Percentiles rank a stretch among this genome's conserved stretches.
Evolutionary conservation across 1,284 basidiomycete genomes (phyloP).

Genomic region (Butyriboletus regius): DNA sequence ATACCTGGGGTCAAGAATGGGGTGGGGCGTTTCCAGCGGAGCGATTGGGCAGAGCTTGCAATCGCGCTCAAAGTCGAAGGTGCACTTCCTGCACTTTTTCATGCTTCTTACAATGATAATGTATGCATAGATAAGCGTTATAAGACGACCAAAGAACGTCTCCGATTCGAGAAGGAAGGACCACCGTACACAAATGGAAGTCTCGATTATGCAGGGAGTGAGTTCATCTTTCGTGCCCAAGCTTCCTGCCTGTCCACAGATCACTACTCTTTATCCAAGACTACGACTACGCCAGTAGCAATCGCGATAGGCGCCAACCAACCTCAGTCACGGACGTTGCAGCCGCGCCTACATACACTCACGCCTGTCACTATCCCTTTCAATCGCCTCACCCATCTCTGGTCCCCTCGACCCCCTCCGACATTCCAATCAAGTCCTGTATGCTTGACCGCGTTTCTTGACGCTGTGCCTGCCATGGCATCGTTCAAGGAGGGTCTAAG

Average conservation of each 20-base stretch:
- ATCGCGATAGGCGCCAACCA: too few relatives aligned
- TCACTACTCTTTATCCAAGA: slow-evolving; percentile 55
- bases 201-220: slow-evolving; percentile 64
- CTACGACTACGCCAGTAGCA: too few relatives aligned
- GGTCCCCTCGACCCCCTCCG: slow-evolving; percentile 13
- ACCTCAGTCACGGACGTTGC: background rate
- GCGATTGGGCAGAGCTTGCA: slow-evolving; percentile 63
- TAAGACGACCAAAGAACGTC: slow-evolving; percentile 67
- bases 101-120: background rate
- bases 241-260: slow-evolving; percentile 43
- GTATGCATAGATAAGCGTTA: slow-evolving; percentile 55
- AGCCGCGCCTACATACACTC: slow-evolving; percentile 1
- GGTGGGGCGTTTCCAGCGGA: slow-evolving; percentile 60
- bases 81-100: slow-evolving; percentile 15
- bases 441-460: slow-evolving; percentile 26
- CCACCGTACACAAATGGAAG: slow-evolving; percentile 66
- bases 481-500: slow-evolving; percentile 38
- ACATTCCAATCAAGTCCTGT: background rate
- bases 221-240: slow-evolving; percentile 47
- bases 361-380: slow-evolving; percentile 14
- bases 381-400: slow-evolving; percentile 9
- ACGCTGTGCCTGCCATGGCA: slow-evolving; percentile 37
- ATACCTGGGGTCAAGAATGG: slow-evolving; percentile 70
- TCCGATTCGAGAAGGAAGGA: slow-evolving; percentile 65
- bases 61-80: slow-evolving; percentile 66